Evolutionary conservation across 2,329 filamentous ascomycete genomes (phyloP).

Genomic region (Rhynchosporium agropyri): DNA sequence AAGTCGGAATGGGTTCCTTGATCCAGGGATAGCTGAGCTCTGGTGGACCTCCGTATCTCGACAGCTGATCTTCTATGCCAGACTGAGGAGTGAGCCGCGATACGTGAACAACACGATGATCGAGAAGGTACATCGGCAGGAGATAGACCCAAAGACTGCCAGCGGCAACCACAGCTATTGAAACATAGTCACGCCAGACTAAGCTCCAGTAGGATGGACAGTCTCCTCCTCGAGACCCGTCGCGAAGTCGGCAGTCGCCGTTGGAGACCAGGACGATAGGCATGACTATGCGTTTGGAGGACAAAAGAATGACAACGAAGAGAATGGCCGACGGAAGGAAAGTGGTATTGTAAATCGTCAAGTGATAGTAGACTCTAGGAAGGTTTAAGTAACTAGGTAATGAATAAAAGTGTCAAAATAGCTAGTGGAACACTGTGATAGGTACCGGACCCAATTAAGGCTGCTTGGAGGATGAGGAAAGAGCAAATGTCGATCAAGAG

Average conservation of each 20-base stretch:
- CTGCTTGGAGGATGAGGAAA: neutral
- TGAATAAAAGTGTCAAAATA: too few relatives aligned
- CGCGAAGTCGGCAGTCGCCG: neutral
- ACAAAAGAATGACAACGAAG: neutral
- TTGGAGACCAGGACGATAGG: neutral
- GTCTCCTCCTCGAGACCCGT: neutral
- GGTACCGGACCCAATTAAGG: too few relatives aligned
- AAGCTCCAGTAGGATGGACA: conserved; percentile 7
- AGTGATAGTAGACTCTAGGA: neutral
- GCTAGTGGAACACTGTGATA: too few relatives aligned
- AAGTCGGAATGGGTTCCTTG: conserved; percentile 57
- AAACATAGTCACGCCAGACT: conserved; percentile 18
- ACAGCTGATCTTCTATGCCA: neutral
- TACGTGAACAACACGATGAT: conserved; percentile 27
- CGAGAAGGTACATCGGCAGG: conserved; percentile 28
- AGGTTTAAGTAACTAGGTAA: neutral
- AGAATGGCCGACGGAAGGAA: neutral
- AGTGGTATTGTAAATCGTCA: neutral
- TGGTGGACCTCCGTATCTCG: conserved; percentile 18
- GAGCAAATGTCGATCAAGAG: neutral
- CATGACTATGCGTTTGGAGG: neutral
- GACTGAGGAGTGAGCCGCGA: neutral
- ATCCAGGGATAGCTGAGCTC: conserved; percentile 28
- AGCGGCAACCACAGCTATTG: conserved; percentile 20
- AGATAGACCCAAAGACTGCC: conserved; percentile 25